Evolutionary conservation across 176 grass and related monocot genomes (phyloP).

Genomic region (Dactylis glomerata): DNA sequence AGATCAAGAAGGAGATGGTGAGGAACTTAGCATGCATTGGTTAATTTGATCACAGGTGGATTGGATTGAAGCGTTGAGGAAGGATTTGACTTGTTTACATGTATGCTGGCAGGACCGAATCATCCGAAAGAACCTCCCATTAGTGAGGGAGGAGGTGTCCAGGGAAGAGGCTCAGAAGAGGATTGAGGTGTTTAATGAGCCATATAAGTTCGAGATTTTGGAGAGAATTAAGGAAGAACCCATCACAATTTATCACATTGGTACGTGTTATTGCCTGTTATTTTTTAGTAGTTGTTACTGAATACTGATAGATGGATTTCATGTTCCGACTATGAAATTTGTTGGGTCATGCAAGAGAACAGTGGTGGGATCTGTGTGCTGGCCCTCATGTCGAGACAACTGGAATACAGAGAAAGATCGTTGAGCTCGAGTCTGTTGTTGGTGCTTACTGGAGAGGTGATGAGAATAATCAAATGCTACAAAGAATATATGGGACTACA

Average conservation of each 20-base stretch:
- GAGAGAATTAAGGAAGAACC: no score
- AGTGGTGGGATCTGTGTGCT: slow-evolving; percentile 99
- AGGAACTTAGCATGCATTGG: neutral
- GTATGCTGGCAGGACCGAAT: slow-evolving; percentile 78
- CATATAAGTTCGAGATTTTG: no score
- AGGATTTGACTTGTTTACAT: slow-evolving; percentile 43
- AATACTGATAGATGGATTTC: neutral
- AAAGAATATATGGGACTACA: no score
- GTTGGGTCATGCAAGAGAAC: no score
- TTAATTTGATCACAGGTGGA: neutral
- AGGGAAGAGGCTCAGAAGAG: no score
- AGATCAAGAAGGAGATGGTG: no score
- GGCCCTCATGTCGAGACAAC: slow-evolving; percentile 94
- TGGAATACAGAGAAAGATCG: slow-evolving; percentile 77
- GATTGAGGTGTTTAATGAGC: no score
- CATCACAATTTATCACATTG: slow-evolving; percentile 98
- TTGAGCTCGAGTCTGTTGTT: no score
- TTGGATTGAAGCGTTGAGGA: neutral
- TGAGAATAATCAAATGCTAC: no score
- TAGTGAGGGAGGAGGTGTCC: no score
- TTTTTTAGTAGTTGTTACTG: neutral
- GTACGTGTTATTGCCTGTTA: slow-evolving; percentile 14
- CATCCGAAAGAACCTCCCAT: slow-evolving; percentile 66
- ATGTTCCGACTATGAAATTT: neutral
- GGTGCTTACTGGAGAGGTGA: no score